These are phyloP conservation scores for Boletellus ananas DNA, from an alignment of 768 basidiomycete genomes.

Conservation along the genomic window DNA sequence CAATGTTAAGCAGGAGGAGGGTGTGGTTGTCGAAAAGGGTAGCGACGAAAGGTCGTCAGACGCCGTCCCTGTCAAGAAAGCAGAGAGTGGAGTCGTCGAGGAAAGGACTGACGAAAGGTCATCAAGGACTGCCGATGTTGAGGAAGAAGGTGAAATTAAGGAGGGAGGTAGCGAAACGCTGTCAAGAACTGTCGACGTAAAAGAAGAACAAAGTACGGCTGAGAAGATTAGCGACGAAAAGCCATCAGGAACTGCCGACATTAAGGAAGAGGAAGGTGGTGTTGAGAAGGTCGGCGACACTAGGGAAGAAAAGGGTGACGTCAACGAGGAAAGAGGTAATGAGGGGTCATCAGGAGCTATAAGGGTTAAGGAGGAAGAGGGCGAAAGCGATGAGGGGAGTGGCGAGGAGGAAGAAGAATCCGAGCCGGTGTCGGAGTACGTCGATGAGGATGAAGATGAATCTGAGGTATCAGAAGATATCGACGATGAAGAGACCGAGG, in stretches of 20 bases:
- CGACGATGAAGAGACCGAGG: slow-evolving; percentile 17
- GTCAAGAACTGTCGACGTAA: too few species aligned
- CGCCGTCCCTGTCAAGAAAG: slow-evolving; percentile 3
- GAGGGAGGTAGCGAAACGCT: too few species aligned
- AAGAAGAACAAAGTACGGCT: too few species aligned
- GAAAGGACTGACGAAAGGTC: slow-evolving; percentile 17
- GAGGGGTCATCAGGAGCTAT: too few species aligned
- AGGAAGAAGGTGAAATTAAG: slow-evolving; percentile 14
- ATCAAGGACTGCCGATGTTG: slow-evolving; percentile 24
- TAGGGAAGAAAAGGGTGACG: too few species aligned
- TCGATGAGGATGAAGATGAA: slow-evolving; percentile 24
- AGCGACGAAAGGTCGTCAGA: slow-evolving; percentile 11
- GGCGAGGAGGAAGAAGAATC: slow-evolving; percentile 15
- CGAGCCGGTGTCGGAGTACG: slow-evolving; percentile 24
- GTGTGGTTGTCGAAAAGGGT: background rate
- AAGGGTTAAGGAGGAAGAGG: slow-evolving; percentile 6
- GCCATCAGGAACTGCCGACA: too few species aligned
- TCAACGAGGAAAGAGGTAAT: slow-evolving; percentile 17
- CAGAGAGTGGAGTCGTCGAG: slow-evolving; percentile 23
- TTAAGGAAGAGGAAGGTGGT: too few species aligned
- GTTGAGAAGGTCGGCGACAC: too few species aligned
- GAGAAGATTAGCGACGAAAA: too few species aligned
- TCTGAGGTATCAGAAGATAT: slow-evolving; percentile 10
- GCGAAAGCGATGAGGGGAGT: slow-evolving; percentile 19
- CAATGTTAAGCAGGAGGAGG: slow-evolving; percentile 2